phyloP scores from a whole-genome alignment of 768 basidiomycete species.

The Pleurotus ostreatus region DNA sequence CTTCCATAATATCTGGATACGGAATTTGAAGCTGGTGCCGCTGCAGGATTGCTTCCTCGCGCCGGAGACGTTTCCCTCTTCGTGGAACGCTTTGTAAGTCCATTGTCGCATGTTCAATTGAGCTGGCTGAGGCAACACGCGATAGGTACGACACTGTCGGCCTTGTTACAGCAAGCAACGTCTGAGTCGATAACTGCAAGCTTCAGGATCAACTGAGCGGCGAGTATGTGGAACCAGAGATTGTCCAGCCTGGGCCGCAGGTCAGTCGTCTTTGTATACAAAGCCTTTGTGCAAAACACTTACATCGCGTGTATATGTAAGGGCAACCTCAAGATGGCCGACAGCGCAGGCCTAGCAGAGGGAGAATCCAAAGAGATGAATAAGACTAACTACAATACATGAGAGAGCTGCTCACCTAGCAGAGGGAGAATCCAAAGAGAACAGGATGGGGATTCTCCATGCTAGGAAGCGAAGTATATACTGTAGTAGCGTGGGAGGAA shows the following conservation, averaged over 20 bases:
- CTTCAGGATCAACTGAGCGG: constrained; percentile 14
- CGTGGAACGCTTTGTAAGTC: constrained; percentile 16
- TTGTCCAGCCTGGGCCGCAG: constrained; percentile 8
- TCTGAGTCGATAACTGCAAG: constrained; percentile 14
- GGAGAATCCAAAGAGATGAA: background rate
- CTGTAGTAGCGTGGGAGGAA: too few species aligned
- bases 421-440: too few species aligned
- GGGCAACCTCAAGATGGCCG: background rate
- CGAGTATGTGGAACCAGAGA: constrained; percentile 11
- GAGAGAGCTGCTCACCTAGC: too few species aligned
- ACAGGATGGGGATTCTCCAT: too few species aligned
- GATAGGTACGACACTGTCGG: constrained; percentile 14
- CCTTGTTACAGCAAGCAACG: constrained; percentile 12
- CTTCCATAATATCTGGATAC: constrained; percentile 14
- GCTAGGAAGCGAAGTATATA: too few species aligned
- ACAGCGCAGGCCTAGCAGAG: too few species aligned
- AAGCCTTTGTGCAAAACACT: background rate
- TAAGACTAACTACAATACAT: too few species aligned
- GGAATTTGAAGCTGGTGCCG: constrained; percentile 15
- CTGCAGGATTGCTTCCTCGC: constrained; percentile 14
- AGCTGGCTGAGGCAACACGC: background rate
- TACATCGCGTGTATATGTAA: too few species aligned
- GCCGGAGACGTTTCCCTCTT: constrained; percentile 14
- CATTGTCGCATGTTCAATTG: background rate
- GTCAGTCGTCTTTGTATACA: background rate